These are phyloP conservation scores for Exutisphaerella laricina DNA, from an alignment of 2,329 filamentous ascomycete genomes.

Conservation along the genomic window DNA sequence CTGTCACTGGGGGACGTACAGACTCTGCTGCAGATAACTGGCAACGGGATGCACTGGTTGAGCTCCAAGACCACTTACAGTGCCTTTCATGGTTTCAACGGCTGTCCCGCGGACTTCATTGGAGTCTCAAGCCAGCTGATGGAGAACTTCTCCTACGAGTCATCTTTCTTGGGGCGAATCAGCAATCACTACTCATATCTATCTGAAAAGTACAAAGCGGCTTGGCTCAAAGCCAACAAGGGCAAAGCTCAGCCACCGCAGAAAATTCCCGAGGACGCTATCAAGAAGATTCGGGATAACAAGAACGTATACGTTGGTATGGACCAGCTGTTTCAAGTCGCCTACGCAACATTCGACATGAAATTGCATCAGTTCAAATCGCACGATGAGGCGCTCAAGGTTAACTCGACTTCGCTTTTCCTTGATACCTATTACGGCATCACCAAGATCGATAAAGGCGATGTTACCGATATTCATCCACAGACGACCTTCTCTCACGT, in stretches of 20 bases:
- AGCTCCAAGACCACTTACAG: slow-evolving; percentile 3
- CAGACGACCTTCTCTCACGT: too few species aligned
- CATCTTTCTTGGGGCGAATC: slow-evolving; percentile 7
- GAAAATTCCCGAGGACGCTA: slow-evolving; percentile 5
- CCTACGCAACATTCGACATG: slow-evolving; percentile 3
- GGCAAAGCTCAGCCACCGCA: slow-evolving; percentile 3
- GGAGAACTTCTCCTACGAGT: slow-evolving; percentile 10
- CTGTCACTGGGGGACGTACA: slow-evolving; percentile 2
- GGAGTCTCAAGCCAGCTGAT: slow-evolving; percentile 12
- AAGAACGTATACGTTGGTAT: neutral
- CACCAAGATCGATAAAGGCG: too few species aligned
- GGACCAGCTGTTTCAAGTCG: slow-evolving; percentile 1
- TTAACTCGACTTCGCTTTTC: slow-evolving; percentile 2
- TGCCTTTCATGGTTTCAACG: slow-evolving; percentile 3
- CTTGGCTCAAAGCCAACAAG: slow-evolving; percentile 5
- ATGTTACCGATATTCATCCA: too few species aligned
- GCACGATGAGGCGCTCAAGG: slow-evolving; percentile 4
- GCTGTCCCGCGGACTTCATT: slow-evolving; percentile 7
- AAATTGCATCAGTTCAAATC: slow-evolving; percentile 2
- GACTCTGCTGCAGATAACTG: slow-evolving; percentile 12
- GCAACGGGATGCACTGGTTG: slow-evolving; percentile 16
- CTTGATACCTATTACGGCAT: neutral
- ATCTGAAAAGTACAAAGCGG: neutral
- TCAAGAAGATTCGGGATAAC: neutral
- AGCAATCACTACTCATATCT: slow-evolving; percentile 13